Conservation (phyloP, 78 protist species). For the Creolimax fragrantissima region DNA sequence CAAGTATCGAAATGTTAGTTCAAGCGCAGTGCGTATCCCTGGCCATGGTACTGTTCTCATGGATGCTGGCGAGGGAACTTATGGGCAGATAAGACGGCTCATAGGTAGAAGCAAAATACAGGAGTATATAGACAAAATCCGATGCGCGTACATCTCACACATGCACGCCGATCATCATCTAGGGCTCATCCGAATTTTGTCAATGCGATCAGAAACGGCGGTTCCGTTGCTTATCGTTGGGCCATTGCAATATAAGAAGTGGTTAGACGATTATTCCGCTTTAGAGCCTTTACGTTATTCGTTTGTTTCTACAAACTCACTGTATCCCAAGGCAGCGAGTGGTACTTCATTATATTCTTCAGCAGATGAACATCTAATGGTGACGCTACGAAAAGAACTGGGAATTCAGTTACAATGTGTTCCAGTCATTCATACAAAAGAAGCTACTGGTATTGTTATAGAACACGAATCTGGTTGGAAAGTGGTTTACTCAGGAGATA, state of each 20-base stretch:
- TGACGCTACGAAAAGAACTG: not conserved
- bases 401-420: constrained; percentile 1
- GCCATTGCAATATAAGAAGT: not conserved
- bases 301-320: not conserved
- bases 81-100: constrained; percentile 63
- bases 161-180: constrained; percentile 96
- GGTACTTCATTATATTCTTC: too few relatives aligned
- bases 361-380: too few relatives aligned
- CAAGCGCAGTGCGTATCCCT: not conserved
- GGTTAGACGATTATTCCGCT: not conserved
- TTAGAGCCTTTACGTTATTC: not conserved
- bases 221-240: not conserved
- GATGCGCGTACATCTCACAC: constrained; percentile 78
- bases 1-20: constrained; percentile 70
- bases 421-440: not conserved
- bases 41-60: constrained; percentile 37
- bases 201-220: not conserved
- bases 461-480: not conserved
- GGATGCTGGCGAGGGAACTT: constrained; percentile 91
- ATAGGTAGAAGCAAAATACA: constrained; percentile 43
- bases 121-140: not conserved
- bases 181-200: constrained; percentile 50
- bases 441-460: not conserved
- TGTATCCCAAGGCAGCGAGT: constrained; percentile 1
- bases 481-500: constrained; percentile 77